These are phyloP conservation scores for Boletus smithii DNA, from an alignment of 1,284 basidiomycete genomes.

Conservation along the genomic window DNA sequence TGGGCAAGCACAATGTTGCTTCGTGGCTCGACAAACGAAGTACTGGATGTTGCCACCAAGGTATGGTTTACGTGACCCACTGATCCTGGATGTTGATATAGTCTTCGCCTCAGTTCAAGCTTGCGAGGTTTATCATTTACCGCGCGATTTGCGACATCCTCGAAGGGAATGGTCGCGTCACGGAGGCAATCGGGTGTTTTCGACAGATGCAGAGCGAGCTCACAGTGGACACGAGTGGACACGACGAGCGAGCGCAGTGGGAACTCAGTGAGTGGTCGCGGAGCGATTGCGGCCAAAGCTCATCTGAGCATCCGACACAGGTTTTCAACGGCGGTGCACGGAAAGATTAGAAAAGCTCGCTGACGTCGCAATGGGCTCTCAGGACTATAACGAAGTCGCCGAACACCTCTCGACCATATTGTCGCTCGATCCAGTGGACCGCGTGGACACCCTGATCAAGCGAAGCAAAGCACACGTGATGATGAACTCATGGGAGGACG, in stretches of 20 bases:
- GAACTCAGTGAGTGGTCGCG: neutral
- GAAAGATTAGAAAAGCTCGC: neutral
- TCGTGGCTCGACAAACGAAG: neutral
- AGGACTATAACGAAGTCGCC: neutral
- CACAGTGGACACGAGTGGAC: neutral
- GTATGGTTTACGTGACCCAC: neutral
- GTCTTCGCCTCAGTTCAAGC: neutral
- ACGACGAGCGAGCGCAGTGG: neutral
- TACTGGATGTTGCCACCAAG: neutral
- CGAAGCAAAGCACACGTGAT: neutral
- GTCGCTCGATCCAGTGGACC: neutral
- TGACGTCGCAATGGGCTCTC: neutral
- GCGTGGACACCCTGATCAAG: neutral
- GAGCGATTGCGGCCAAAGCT: neutral
- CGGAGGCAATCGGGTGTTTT: neutral
- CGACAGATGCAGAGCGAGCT: neutral
- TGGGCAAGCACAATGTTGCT: neutral
- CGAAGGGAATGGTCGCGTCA: neutral
- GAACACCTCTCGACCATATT: neutral
- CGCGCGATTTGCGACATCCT: neutral
- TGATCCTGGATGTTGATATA: neutral
- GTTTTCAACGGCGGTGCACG: neutral
- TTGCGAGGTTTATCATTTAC: neutral
- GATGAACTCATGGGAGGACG: conserved; percentile 1
- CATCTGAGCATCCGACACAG: neutral